Conservation (phyloP, 441 rosid species). For the Mallotus repandus region DNA sequence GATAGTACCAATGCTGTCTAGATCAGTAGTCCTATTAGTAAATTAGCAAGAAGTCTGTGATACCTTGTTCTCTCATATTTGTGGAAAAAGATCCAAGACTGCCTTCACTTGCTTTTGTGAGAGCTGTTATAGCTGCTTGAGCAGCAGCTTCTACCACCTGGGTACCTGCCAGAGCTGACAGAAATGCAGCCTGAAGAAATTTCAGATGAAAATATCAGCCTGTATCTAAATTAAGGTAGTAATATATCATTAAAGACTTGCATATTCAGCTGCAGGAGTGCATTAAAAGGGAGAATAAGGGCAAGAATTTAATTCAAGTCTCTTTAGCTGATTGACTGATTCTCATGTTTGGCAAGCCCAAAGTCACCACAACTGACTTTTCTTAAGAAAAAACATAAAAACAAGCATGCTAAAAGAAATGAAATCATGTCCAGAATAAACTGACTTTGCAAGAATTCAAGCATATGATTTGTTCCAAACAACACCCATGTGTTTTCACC, state of each 20-base stretch:
- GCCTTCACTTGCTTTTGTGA: constrained; percentile 43
- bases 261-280: background rate
- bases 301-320: no score
- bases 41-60: background rate
- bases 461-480: no score
- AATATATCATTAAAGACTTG: background rate
- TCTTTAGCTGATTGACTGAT: no score
- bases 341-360: no score
- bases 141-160: constrained; percentile 86
- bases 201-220: constrained; percentile 9
- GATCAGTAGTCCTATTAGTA: background rate
- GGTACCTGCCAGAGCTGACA: constrained; percentile 81
- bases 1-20: background rate
- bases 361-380: no score
- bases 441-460: no score
- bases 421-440: no score
- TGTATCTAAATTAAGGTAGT: background rate
- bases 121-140: constrained; percentile 60
- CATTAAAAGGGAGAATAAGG: no score
- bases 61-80: constrained; percentile 42
- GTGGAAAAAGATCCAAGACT: constrained; percentile 27
- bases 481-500: background rate
- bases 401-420: no score
- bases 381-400: no score
- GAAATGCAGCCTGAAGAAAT: constrained; percentile 71